phyloP scores from a whole-genome alignment of 1,139 yeast genomes.

The Wickerhamomyces sp. region DNA sequence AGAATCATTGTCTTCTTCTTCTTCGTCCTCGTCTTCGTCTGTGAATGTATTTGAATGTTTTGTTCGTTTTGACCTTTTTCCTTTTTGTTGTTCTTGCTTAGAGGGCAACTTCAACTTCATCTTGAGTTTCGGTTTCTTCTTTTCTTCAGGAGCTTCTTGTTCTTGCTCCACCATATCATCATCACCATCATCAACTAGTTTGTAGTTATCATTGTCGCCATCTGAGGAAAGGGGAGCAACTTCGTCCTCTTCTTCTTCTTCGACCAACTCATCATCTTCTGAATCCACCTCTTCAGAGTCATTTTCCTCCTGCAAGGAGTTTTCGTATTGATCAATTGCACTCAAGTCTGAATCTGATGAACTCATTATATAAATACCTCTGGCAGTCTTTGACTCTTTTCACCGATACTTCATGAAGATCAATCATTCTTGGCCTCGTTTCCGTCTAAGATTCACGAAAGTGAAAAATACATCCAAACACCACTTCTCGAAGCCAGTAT shows the following conservation, averaged over 20 bases:
- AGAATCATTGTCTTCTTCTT: slow-evolving; percentile 12
- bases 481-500: too few relatives aligned
- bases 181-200: slow-evolving; percentile 25
- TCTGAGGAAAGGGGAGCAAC: slow-evolving; percentile 7
- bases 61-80: slow-evolving; percentile 2
- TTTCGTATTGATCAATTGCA: slow-evolving; percentile 9
- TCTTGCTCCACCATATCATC: slow-evolving; percentile 18
- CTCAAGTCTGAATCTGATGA: slow-evolving; percentile 9
- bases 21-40: slow-evolving; percentile 12
- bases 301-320: not conserved
- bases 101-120: slow-evolving; percentile 12
- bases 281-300: slow-evolving; percentile 12
- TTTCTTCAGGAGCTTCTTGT: slow-evolving; percentile 12
- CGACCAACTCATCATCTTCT: slow-evolving; percentile 10
- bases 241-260: slow-evolving; percentile 4
- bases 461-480: too few relatives aligned
- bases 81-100: slow-evolving; percentile 14
- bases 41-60: not conserved
- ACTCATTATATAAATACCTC: slow-evolving; percentile 1
- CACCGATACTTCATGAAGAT: too few relatives aligned
- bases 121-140: slow-evolving; percentile 11
- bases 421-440: too few relatives aligned
- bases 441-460: too few relatives aligned
- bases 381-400: not conserved
- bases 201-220: slow-evolving; percentile 13